Base-by-base conservation (phyloP, 2,329 filamentous ascomycete species). In the Xylariaceae sp. region DNA sequence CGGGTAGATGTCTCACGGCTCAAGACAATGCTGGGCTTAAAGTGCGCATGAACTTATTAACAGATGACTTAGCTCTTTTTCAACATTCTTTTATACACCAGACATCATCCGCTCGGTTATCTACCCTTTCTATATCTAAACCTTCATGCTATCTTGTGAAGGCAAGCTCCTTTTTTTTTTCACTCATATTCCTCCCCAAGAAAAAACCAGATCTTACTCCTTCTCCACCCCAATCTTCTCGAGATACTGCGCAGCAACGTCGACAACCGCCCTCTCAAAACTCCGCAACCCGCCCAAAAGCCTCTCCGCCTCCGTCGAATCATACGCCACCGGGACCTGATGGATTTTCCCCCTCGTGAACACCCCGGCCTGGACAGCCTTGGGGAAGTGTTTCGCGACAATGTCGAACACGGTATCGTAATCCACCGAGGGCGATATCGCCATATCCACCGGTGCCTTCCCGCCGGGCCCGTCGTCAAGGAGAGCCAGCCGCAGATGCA, bases 241-340 rank as follows among this genome's bases (percentile, higher is more conserved):
- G 9, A 66, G 61, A 53, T 66, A 66, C 46, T 66, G 64, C 8
- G 40, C 32, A 0, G 61, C 64, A 2, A 64, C 64, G 31, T 65
- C 63, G 26, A 62, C 45, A 1, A 65, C 60, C 1, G 58, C 57
- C 27, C 12, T 53, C 11, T 65, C 60, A 34, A 63, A 64, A 37
- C 39, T 56, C 39, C 48, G 27, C 35, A 56, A 53, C 8, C 56
- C 37, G 2, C 63, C 62, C 0, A 66, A 53, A 27, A 62, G 9
- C 41, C 41, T 50, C 47, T 58, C 53, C 6, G 40, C 26, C 2
- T 64, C 56, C 4, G 52, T 59, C 26, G 62, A 60, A 37, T 64
- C 59, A 4, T 59, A 65, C 6, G 60, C 41, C 26, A 62, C 48
- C 1, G 60, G 57, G 2, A 62, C 4, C 7, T 60, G 51, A 6